A percentile compares a stretch with the other conserved stretches of the same genome.
These are phyloP conservation scores for Venturia oleaginea DNA, from an alignment of 2,329 filamentous ascomycete species.

Conservation along the genomic window DNA sequence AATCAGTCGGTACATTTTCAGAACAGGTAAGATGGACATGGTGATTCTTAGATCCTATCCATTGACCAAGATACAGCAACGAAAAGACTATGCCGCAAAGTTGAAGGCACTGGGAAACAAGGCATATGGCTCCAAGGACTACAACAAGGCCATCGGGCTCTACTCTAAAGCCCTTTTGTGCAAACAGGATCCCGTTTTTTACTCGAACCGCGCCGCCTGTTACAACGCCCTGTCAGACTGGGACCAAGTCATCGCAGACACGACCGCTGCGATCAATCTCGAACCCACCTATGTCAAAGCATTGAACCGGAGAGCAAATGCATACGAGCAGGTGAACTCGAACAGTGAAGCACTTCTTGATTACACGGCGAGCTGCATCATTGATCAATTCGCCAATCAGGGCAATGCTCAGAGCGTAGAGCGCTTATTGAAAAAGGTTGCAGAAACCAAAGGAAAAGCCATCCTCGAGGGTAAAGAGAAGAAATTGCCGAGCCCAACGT, in stretches of 20 bases:
- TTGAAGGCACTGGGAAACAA: constrained; percentile 95
- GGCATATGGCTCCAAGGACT: constrained; percentile 89
- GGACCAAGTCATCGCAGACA: constrained; percentile 95
- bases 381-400: constrained; percentile 93
- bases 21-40: constrained; percentile 27
- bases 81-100: constrained; percentile 75
- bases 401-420: constrained; percentile 83
- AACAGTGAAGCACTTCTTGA: constrained; percentile 93
- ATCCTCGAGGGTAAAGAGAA: constrained; percentile 74
- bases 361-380: constrained; percentile 98
- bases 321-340: constrained; percentile 85
- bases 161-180: constrained; percentile 95
- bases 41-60: background rate
- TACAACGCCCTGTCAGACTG: constrained; percentile 89
- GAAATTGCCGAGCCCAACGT: constrained; percentile 89
- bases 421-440: constrained; percentile 89
- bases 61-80: constrained; percentile 13
- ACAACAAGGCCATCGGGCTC: constrained; percentile 84
- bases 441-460: constrained; percentile 83
- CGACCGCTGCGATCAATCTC: constrained; percentile 85
- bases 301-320: constrained; percentile 89
- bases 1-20: constrained; percentile 33
- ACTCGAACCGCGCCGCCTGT: constrained; percentile 96
- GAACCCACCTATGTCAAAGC: constrained; percentile 97
- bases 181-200: constrained; percentile 96